Conservation (phyloP, 495 filamentous ascomycete genomes). For the Tuber umbilicatum region DNA sequence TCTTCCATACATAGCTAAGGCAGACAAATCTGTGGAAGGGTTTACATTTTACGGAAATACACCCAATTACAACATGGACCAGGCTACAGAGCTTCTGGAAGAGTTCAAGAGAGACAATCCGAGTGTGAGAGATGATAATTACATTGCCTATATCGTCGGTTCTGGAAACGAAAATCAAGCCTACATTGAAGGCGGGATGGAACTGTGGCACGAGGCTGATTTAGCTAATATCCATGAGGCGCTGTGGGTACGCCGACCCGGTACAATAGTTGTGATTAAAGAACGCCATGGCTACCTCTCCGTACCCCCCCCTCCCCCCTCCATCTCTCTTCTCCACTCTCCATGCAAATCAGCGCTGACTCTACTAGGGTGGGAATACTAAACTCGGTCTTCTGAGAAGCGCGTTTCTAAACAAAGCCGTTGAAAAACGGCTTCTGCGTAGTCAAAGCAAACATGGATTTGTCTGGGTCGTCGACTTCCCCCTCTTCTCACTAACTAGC, state of each 20-base stretch:
- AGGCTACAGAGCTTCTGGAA: slow-evolving; percentile 45
- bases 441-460: slow-evolving; percentile 56
- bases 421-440: slow-evolving; percentile 53
- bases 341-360: neutral
- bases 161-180: neutral
- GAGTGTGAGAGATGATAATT: slow-evolving; percentile 15
- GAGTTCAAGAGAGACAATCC: slow-evolving; percentile 17
- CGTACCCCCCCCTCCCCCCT: neutral
- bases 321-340: neutral
- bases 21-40: slow-evolving; percentile 9
- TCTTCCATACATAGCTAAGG: slow-evolving; percentile 17
- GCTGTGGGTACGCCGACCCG: slow-evolving; percentile 22
- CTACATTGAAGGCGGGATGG: slow-evolving; percentile 12
- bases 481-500: slow-evolving; percentile 71
- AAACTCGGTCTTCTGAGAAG: slow-evolving; percentile 69
- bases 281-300: slow-evolving; percentile 20
- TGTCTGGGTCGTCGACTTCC: slow-evolving; percentile 83
- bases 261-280: slow-evolving; percentile 24
- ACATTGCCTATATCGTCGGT: slow-evolving; percentile 26
- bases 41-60: neutral
- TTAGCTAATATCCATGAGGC: slow-evolving; percentile 23
- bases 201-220: slow-evolving; percentile 10
- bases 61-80: neutral
- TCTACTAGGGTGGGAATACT: slow-evolving; percentile 59
- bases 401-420: slow-evolving; percentile 60